These are phyloP conservation scores for Dendrostoma leiphaemia DNA, from an alignment of 2,329 filamentous ascomycete species.

Conservation along the genomic window DNA sequence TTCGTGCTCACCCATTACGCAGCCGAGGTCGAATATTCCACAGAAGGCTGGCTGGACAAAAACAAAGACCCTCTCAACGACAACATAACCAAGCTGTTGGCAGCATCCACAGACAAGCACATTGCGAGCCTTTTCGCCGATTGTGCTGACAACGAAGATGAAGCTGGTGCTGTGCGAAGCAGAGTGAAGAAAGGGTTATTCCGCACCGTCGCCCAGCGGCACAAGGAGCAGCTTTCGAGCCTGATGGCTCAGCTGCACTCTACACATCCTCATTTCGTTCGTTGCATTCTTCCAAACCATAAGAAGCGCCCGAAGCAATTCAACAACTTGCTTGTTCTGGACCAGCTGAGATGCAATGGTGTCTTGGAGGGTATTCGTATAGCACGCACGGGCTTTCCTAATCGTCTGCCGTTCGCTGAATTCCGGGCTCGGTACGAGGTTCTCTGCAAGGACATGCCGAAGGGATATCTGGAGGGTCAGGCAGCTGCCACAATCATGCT, in stretches of 20 bases:
- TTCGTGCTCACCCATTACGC: conserved; percentile 98
- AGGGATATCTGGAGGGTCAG: conserved; percentile 88
- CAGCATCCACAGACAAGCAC: conserved; percentile 78
- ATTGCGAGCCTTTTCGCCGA: conserved; percentile 83
- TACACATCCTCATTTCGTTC: conserved; percentile 96
- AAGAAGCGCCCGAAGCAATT: conserved; percentile 96
- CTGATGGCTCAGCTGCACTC: conserved; percentile 93
- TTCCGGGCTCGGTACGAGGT: conserved; percentile 97
- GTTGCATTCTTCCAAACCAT: conserved; percentile 96
- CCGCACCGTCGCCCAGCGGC: conserved; percentile 90
- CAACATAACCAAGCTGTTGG: conserved; percentile 87
- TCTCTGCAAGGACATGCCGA: conserved; percentile 83
- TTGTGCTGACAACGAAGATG: conserved; percentile 80
- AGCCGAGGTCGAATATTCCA: conserved; percentile 95
- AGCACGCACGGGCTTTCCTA: conserved; percentile 94
- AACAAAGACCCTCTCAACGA: conserved; percentile 99
- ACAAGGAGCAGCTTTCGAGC: conserved; percentile 97
- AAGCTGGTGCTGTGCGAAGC: conserved; percentile 63
- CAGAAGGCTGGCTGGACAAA: conserved; percentile 93
- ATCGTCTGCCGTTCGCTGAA: conserved; percentile 85
- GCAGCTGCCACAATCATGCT: conserved; percentile 82
- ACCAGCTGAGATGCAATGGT: conserved; percentile 98
- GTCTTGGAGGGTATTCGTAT: conserved; percentile 98
- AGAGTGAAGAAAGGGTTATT: conserved; percentile 97
- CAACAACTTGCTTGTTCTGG: conserved; percentile 85